phyloP scores from a whole-genome alignment of 2,329 filamentous ascomycete genomes.

The Stenocarpella maydis region DNA sequence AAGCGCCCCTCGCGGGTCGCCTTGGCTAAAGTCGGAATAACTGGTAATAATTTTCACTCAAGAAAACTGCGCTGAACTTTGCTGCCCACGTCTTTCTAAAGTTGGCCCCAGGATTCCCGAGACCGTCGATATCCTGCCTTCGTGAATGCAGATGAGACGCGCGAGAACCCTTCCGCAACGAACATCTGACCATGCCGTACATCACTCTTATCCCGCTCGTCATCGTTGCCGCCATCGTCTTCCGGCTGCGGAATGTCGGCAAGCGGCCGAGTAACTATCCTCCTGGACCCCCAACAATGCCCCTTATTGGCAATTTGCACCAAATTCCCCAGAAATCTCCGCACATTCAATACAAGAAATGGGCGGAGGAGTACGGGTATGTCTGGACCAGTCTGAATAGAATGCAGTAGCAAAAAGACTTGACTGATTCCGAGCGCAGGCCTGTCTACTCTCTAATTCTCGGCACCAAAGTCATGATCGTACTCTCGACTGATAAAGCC shows the following conservation, averaged over 20 bases:
- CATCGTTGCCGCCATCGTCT: not conserved
- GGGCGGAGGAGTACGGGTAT: conserved; percentile 56
- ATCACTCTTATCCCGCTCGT: not conserved
- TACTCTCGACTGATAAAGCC: conserved; percentile 53
- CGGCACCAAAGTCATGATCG: conserved; percentile 55
- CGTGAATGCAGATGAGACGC: not conserved
- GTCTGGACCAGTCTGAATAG: not conserved
- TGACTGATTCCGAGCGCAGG: conserved; percentile 40
- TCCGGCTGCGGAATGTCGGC: conserved; percentile 37
- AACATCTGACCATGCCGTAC: not conserved
- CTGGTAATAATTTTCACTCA: not conserved
- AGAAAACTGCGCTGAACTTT: not conserved
- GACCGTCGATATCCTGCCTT: not conserved
- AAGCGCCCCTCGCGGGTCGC: not conserved
- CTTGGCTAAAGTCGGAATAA: conserved; percentile 8
- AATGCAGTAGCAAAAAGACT: no score
- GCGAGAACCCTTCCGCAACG: not conserved
- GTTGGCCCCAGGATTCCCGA: not conserved
- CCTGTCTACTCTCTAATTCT: conserved; percentile 61
- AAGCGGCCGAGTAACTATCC: conserved; percentile 49
- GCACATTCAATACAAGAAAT: conserved; percentile 59
- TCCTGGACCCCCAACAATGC: conserved; percentile 60
- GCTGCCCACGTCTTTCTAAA: not conserved
- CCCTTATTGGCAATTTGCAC: conserved; percentile 61
- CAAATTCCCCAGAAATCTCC: conserved; percentile 52